Base-by-base conservation (phyloP, 257 asterid species). In the Catharanthus roseus region DNA sequence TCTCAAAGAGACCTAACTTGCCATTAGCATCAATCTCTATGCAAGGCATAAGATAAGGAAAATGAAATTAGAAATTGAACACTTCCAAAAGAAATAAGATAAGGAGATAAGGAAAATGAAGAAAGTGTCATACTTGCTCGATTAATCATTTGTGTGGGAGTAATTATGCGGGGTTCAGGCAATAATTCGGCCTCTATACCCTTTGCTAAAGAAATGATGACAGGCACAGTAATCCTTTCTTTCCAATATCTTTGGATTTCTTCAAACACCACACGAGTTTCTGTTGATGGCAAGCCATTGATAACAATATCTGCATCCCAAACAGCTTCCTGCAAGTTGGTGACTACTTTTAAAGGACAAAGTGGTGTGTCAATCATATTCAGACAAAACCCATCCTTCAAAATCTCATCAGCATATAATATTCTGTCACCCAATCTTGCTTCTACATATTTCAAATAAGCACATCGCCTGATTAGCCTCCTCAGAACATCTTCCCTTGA, bases 231-330 rank as follows among this genome's bases (percentile, higher is more conserved):
- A 41, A 87, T 80, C 65, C 96, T 86, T 81, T 87, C 96, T 80
- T 89, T 85, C 96, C 95, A 89, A 79, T 89, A 87, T 74, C 72
- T 78, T 28, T 85, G 77, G 28, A 90, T 90, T 86, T 87, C 95
- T 56, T 73, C 85, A 74, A 90, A 90, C 18, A 87, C 92, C 33
- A 87, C 90, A 0, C 85, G 77, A 1, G 95, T 89, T 74, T 89
- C 96, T 13, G 96, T 89, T 23, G 96, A 89, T 10, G 96, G 96
- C 84, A 89, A 77, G 62, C 95, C 95, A 44, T 89, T 89, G 23
- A 89, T 81, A 39, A 89, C 95, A 56, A 89, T 72, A 76, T 89
- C 96, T 12, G 95, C 96, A 72, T 89, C 95, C 96, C 96, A 89
- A 65, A 87, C 90, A 58, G 96, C 96, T 79, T 89, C 96, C 77